Conservation (phyloP, 768 basidiomycete species). For the Xerocomellus intermedius region DNA sequence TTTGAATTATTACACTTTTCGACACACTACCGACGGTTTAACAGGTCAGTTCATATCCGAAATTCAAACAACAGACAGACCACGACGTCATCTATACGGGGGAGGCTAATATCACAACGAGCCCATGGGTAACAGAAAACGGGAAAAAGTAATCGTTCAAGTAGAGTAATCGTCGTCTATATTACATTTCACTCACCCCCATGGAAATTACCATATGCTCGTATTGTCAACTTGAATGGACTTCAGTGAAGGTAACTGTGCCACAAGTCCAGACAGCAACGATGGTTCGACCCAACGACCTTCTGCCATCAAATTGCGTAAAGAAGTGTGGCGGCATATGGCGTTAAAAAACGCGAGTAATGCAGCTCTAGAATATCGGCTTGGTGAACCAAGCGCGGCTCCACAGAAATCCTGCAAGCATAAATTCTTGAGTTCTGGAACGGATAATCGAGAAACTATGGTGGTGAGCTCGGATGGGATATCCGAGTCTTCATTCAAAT, state of each 20-base stretch:
- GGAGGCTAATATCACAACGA: conserved; percentile 2
- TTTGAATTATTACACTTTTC: background rate
- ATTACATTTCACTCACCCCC: conserved; percentile 10
- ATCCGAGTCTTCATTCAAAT: conserved; percentile 57
- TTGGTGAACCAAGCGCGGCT: background rate
- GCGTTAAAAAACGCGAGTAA: conserved; percentile 25
- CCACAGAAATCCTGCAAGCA: conserved; percentile 43
- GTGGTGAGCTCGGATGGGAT: conserved; percentile 60
- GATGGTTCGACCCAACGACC: conserved; percentile 30
- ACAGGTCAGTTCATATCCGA: conserved; percentile 1
- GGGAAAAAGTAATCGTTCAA: conserved; percentile 1
- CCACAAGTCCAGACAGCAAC: conserved; percentile 8
- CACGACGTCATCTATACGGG: background rate
- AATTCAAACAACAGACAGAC: conserved; percentile 5
- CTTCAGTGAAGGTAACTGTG: conserved; percentile 12
- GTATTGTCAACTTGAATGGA: conserved; percentile 13
- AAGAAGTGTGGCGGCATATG: conserved; percentile 4
- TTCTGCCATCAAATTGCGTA: conserved; percentile 16
- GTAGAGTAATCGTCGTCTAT: background rate
- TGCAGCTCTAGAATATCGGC: conserved; percentile 23
- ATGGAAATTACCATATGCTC: conserved; percentile 1
- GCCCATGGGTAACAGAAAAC: background rate
- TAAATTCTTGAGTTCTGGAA: conserved; percentile 48
- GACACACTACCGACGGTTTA: background rate
- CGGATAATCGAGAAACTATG: conserved; percentile 48